phyloP scores from a whole-genome alignment of 371 early-diverging fungal genomes.

The Syncephalastrum monosporum region DNA sequence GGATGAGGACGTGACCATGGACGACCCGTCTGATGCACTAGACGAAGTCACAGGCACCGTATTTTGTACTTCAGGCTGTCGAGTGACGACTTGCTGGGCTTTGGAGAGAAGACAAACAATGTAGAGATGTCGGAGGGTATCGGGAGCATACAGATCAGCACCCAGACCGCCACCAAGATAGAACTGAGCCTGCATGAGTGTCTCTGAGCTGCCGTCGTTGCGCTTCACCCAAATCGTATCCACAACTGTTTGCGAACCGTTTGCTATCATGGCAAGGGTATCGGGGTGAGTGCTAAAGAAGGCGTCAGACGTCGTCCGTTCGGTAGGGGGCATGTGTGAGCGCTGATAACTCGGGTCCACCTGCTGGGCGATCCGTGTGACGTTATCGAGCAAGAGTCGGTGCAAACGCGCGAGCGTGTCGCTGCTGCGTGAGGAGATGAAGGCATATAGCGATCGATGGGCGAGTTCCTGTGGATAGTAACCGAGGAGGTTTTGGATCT shows the following conservation, averaged over 20 bases:
- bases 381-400: conserved; percentile 47
- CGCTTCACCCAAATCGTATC: conserved; percentile 55
- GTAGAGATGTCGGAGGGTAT: conserved; percentile 29
- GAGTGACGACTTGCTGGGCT: conserved; percentile 9
- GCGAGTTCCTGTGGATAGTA: conserved; percentile 62
- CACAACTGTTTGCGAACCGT: conserved; percentile 42
- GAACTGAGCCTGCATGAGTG: conserved; percentile 44
- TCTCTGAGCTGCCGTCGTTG: conserved; percentile 39
- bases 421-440: conserved; percentile 46
- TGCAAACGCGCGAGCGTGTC: conserved; percentile 45
- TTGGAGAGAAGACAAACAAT: conserved; percentile 29
- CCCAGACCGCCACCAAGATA: conserved; percentile 64
- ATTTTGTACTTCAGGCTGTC: too few relatives aligned
- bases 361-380: conserved; percentile 29
- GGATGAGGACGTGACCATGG: too few relatives aligned
- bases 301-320: conserved; percentile 45
- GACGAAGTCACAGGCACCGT: too few relatives aligned
- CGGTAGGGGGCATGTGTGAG: conserved; percentile 33
- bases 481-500: conserved; percentile 51
- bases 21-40: too few relatives aligned
- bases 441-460: conserved; percentile 56
- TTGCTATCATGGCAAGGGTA: conserved; percentile 26
- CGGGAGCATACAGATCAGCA: conserved; percentile 41
- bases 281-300: conserved; percentile 36
- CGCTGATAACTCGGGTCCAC: conserved; percentile 13